phyloP scores from a whole-genome alignment of 2,329 filamentous ascomycete genomes.

The Diplodia scrobiculata region DNA sequence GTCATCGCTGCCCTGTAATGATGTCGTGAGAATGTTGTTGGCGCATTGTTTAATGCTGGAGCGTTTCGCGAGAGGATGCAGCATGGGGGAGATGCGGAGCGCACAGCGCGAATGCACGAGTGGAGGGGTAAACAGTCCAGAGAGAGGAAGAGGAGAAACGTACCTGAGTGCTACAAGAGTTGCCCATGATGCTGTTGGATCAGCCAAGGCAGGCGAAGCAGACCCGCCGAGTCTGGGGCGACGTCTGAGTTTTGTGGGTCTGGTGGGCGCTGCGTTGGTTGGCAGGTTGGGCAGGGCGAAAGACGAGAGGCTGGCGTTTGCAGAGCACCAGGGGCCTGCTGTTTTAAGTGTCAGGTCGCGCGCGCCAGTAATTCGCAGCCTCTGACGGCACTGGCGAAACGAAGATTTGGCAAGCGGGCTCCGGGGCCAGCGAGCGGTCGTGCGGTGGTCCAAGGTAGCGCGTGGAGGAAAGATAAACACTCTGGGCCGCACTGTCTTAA shows the following conservation, averaged over 20 bases:
- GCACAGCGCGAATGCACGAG: slow-evolving; percentile 4
- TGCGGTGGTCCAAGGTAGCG: slow-evolving; percentile 3
- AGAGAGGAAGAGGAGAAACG: background rate
- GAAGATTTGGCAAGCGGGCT: slow-evolving; percentile 2
- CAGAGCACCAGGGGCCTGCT: background rate
- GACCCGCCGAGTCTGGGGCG: slow-evolving; percentile 15
- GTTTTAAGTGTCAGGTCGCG: slow-evolving; percentile 24
- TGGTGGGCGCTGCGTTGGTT: background rate
- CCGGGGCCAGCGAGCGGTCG: slow-evolving; percentile 9
- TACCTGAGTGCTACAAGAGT: slow-evolving; percentile 4
- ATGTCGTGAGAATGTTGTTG: slow-evolving; percentile 3
- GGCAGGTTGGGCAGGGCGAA: background rate
- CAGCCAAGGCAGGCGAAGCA: background rate
- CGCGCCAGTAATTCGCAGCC: slow-evolving; percentile 16
- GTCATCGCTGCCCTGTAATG: slow-evolving; percentile 39
- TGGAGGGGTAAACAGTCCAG: background rate
- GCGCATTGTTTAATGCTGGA: background rate
- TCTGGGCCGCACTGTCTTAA: slow-evolving; percentile 9
- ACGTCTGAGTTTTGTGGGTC: slow-evolving; percentile 14
- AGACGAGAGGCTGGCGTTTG: slow-evolving; percentile 3
- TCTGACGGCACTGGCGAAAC: slow-evolving; percentile 20
- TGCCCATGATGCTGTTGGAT: slow-evolving; percentile 1
- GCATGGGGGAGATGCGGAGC: background rate
- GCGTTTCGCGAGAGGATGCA: background rate
- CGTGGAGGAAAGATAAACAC: slow-evolving; percentile 24